A percentile compares a stretch with the other conserved stretches of the same genome.
Evolutionary conservation across 139 green algal genomes (phyloP).

Genomic region (Tetraselmis striata): DNA sequence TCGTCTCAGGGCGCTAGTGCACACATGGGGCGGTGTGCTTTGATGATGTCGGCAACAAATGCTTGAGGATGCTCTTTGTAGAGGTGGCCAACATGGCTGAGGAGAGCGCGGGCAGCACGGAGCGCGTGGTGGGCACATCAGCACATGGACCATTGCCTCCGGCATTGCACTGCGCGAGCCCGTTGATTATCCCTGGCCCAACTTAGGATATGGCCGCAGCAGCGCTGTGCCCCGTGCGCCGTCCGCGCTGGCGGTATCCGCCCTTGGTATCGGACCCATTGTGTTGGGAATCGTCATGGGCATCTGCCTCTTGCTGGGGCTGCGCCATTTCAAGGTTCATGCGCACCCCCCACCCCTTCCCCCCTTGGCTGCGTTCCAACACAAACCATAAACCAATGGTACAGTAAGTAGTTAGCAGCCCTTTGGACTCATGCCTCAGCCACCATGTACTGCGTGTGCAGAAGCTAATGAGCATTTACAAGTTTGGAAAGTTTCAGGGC

Average conservation of each 20-base stretch:
- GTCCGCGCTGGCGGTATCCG: neutral
- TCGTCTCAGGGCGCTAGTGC: too few relatives aligned
- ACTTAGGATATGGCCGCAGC: neutral
- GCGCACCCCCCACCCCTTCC: too few relatives aligned
- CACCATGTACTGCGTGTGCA: too few relatives aligned
- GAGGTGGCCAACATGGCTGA: neutral
- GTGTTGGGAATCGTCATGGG: neutral
- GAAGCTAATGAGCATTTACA: neutral
- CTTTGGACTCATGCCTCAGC: too few relatives aligned
- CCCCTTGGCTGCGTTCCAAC: too few relatives aligned
- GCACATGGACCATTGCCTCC: too few relatives aligned
- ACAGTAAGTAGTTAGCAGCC: too few relatives aligned
- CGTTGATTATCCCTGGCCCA: neutral
- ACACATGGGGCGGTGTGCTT: neutral
- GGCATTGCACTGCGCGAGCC: too few relatives aligned
- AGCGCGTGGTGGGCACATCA: neutral
- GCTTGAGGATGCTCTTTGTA: neutral
- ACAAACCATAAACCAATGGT: too few relatives aligned
- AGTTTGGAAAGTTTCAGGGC: neutral
- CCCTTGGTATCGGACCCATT: neutral
- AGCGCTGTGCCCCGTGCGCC: neutral
- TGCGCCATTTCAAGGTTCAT: neutral
- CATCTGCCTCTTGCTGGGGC: neutral
- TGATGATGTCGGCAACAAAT: neutral
- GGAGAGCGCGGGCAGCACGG: neutral